Evolutionary conservation across 495 filamentous ascomycete genomes (phyloP), one percentile per base, ranked within the genome.

Genomic region (Thermochaetoides thermophila): DNA sequence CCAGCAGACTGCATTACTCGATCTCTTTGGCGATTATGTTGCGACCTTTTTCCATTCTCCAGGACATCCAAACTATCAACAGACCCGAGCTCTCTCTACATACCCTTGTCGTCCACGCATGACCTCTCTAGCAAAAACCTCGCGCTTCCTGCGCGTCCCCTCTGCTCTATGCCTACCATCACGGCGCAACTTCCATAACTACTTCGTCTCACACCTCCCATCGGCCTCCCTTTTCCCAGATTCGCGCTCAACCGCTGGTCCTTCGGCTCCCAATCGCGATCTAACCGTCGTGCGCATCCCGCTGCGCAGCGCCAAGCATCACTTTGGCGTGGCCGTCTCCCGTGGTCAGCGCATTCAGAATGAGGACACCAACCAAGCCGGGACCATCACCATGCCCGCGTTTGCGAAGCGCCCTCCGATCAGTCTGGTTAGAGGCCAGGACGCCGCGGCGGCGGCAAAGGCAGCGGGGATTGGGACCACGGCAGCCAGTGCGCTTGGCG

Each of bases 241-340:
- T 48, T 79, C 82, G 13, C 69, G 59, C 13, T 32, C 71, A 20
- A 52, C 64, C 1, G 51, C 51, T 24, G 71, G 71, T 3, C 83
- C 74, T 31, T 68, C n/a, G n/a, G n/a, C n/a, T 46, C 65, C 71
- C 22, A 64, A 62, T 26, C 75, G 84, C 22, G 85, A 93, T 43
- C 76, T 84, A 20, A 94, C 87, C 0, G 85, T 96, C n/a, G 89
- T 97, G 14, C 83, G 89, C n/a, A 96, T 97, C 42, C 89, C 89
- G 0, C 61, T 97, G 14, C 76, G 76, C 37, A 87, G 76, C 45
- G 89, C 89, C 26, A 97, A 96, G 47, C 87, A 96, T 48, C 89
- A 97, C 53, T 97, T 86, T 44, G 89, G 89, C 14, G 79, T 69
- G 15, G 69, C 73, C 7, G 65, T 76, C 7, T 82, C 81, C 16